Conservation (phyloP, 2,329 filamentous ascomycete species). For the Aspergillus sp. region DNA sequence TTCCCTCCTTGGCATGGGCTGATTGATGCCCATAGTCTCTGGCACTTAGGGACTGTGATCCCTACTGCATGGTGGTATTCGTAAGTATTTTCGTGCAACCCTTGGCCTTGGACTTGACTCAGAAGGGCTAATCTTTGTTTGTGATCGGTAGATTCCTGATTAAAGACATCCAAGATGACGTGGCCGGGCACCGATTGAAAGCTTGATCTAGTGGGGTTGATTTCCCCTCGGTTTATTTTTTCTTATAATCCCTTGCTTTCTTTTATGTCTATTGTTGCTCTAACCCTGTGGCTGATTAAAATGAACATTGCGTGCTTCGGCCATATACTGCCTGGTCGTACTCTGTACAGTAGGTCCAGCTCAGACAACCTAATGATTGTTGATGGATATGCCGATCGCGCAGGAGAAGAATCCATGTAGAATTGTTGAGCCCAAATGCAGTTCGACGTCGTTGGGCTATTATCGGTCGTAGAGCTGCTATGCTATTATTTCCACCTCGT, state of each 20-base stretch:
- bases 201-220: conserved; percentile 37
- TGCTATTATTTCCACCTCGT: background rate
- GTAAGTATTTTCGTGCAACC: conserved; percentile 54
- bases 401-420: no score
- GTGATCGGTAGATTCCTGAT: conserved; percentile 66
- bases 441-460: no score
- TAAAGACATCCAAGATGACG: conserved; percentile 78
- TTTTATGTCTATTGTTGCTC: no score
- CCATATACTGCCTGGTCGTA: no score
- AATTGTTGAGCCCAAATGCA: no score
- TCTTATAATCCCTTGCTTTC: conserved; percentile 1
- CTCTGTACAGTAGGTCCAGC: no score
- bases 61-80: conserved; percentile 91
- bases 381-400: no score
- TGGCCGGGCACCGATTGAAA: conserved; percentile 69
- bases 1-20: conserved; percentile 79
- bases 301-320: no score
- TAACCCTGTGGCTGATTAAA: no score
- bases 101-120: conserved; percentile 2
- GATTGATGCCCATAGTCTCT: conserved; percentile 89
- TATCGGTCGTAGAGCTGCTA: no score
- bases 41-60: conserved; percentile 89
- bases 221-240: conserved; percentile 9
- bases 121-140: conserved; percentile 17
- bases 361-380: no score